These are phyloP conservation scores for Plasmodium coatneyi DNA, from an alignment of 169 alveolate genomes.

Conservation along the genomic window DNA sequence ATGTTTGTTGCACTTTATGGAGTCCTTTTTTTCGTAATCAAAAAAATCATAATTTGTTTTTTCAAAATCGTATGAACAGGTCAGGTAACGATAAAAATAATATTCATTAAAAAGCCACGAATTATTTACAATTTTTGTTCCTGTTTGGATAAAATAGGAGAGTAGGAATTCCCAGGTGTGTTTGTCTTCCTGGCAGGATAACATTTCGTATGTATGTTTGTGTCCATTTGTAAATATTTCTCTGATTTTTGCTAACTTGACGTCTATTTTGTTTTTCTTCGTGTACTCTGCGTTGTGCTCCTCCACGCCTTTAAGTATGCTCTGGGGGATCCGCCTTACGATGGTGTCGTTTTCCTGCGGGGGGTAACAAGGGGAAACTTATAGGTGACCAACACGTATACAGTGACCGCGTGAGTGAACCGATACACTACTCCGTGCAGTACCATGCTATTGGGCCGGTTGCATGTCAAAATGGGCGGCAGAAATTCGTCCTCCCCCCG, in stretches of 20 bases:
- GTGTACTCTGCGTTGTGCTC: constrained; percentile 41
- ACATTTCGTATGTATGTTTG: constrained; percentile 53
- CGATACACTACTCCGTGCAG: neutral
- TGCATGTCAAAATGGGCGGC: constrained; percentile 35
- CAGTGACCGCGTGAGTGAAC: neutral
- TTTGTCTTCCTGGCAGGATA: constrained; percentile 18
- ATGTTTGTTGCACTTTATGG: constrained; percentile 21
- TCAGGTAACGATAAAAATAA: constrained; percentile 58
- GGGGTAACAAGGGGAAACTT: neutral
- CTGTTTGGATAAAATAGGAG: constrained; percentile 12
- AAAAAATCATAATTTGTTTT: constrained; percentile 54
- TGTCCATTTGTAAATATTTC: constrained; percentile 28
- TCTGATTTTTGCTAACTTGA: constrained; percentile 24
- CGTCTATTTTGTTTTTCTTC: constrained; percentile 15
- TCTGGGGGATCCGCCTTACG: constrained; percentile 35
- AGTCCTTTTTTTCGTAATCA: constrained; percentile 39
- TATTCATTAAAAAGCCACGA: constrained; percentile 63
- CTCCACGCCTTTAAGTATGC: constrained; percentile 33
- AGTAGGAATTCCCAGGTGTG: constrained; percentile 31
- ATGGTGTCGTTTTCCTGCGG: constrained; percentile 66
- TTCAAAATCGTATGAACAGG: constrained; percentile 69
- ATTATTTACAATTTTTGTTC: constrained; percentile 1
- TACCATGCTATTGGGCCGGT: constrained; percentile 42
- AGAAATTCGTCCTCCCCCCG: constrained; percentile 22
- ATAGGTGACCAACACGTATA: neutral